These are phyloP conservation scores for Sporopachydermia cereana DNA, from an alignment of 1,139 yeast species.

Conservation along the genomic window DNA sequence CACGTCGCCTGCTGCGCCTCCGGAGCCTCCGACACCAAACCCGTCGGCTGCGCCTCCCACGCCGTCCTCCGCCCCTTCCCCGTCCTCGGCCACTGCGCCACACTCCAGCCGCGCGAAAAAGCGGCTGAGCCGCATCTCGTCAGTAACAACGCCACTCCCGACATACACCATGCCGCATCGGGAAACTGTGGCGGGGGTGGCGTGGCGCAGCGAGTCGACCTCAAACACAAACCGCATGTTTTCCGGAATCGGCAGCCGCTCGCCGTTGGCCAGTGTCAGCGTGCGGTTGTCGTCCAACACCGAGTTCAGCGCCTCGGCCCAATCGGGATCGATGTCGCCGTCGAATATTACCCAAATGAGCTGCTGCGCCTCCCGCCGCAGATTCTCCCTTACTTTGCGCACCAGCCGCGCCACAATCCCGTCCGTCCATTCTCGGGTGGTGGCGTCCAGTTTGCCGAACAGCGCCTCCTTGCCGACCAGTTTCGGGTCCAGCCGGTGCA, in stretches of 20 bases:
- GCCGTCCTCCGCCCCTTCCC: slow-evolving; percentile 14
- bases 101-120: slow-evolving; percentile 14
- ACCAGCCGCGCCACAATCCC: slow-evolving; percentile 68
- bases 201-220: slow-evolving; percentile 48
- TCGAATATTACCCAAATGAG: slow-evolving; percentile 78
- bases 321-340: slow-evolving; percentile 88
- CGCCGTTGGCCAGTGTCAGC: slow-evolving; percentile 83
- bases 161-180: slow-evolving; percentile 89
- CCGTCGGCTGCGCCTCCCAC: neutral
- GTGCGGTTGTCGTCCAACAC: slow-evolving; percentile 80
- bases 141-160: slow-evolving; percentile 27
- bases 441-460: slow-evolving; percentile 59
- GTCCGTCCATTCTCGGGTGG: slow-evolving; percentile 89
- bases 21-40: neutral
- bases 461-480: slow-evolving; percentile 54
- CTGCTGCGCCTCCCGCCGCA: slow-evolving; percentile 45
- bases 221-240: slow-evolving; percentile 68
- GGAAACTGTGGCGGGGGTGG: slow-evolving; percentile 88
- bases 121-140: slow-evolving; percentile 19
- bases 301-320: slow-evolving; percentile 89
- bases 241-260: slow-evolving; percentile 54
- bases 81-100: slow-evolving; percentile 11
- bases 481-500: slow-evolving; percentile 59
- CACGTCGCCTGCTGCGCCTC: neutral
- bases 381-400: slow-evolving; percentile 45